Evolutionary conservation across 148 eudicot species (phyloP), one percentile per base, ranked within the genome.

Genomic region (Suaeda aralocaspica): DNA sequence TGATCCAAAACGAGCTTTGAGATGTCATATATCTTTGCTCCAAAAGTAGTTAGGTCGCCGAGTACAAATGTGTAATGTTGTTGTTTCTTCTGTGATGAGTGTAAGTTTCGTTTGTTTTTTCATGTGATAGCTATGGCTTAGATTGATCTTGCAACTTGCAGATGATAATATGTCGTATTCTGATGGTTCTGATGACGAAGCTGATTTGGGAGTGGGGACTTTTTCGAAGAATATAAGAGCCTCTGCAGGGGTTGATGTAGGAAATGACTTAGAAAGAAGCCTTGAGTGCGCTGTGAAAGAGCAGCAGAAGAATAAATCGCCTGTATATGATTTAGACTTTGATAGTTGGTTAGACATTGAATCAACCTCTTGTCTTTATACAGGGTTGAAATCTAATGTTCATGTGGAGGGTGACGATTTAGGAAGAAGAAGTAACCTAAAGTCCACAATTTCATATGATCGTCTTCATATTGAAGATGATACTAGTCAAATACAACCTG

Each of bases 111-210:
- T n/a, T 30, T 67, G 24, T 36, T 8, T 53, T 4, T 67, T 14
- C 26, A 65, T 30, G 46, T 66, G 58, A 44, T 16, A 22, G 36
- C 4, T 7, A 24, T 28, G n/a, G 22, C 33, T 64, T 22, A 5
- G 36, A 44, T 36, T 26, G 44, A 46, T 57, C 19, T 34, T 19
- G n/a, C 66, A 48, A 64, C 50, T 44, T 34, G 45, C 75, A 87
- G 92, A 74, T 48, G 69, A 68, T 64, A 24, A 70, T 66, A 85
- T 81, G 72, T 79, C 81, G 68, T 84, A 89, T 74, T 72, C 72
- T 70, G 82, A 89, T 85, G 92, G 80, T 51, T 87, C 97, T 65
- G 92, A 92, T 68, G 76, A 77, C 46, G 95, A 89, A 34, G 80
- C 73, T 58, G 58, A 53, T 50, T 51, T 31, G 64, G 79, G 70